Conservation (phyloP, 768 basidiomycete genomes). For the Termitomyces sp. region DNA sequence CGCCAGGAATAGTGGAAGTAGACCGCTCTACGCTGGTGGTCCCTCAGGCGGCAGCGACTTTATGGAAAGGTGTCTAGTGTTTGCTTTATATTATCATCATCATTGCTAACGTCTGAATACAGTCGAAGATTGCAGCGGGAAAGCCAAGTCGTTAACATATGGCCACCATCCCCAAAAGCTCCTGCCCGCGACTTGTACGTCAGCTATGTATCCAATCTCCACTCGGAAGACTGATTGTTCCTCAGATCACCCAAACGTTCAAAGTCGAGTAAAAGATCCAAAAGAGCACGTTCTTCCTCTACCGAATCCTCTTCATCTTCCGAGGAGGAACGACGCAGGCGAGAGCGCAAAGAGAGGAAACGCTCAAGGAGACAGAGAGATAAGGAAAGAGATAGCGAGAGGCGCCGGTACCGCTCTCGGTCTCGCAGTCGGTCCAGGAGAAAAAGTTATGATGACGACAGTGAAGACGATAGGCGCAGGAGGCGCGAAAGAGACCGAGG, state of each 20-base stretch:
- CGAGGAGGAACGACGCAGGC: constrained; percentile 55
- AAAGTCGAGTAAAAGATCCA: constrained; percentile 53
- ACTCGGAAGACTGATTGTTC: background rate
- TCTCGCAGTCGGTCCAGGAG: constrained; percentile 29
- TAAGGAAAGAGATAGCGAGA: constrained; percentile 27
- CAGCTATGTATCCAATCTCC: background rate
- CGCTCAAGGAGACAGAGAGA: constrained; percentile 47
- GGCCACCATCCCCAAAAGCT: constrained; percentile 79
- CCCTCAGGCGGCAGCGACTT: constrained; percentile 44
- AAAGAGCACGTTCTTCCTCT: constrained; percentile 52
- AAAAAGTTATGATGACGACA: constrained; percentile 30
- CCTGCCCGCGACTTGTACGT: constrained; percentile 54
- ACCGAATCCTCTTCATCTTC: constrained; percentile 44
- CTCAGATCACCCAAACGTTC: constrained; percentile 54
- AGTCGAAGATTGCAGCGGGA: constrained; percentile 74
- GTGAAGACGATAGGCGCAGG: constrained; percentile 32
- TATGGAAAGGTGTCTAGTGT: constrained; percentile 58
- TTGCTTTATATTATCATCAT: background rate
- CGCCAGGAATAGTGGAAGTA: constrained; percentile 25
- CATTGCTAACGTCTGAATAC: background rate
- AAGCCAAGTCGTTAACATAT: constrained; percentile 52
- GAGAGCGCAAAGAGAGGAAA: constrained; percentile 58
- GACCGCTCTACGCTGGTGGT: constrained; percentile 25
- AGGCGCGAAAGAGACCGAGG: constrained; percentile 18
- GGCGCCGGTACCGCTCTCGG: constrained; percentile 28